Evolutionary conservation across 306 rosid genomes (phyloP), one percentile per base, ranked within the genome.

Genomic region (Trifolium repens): DNA sequence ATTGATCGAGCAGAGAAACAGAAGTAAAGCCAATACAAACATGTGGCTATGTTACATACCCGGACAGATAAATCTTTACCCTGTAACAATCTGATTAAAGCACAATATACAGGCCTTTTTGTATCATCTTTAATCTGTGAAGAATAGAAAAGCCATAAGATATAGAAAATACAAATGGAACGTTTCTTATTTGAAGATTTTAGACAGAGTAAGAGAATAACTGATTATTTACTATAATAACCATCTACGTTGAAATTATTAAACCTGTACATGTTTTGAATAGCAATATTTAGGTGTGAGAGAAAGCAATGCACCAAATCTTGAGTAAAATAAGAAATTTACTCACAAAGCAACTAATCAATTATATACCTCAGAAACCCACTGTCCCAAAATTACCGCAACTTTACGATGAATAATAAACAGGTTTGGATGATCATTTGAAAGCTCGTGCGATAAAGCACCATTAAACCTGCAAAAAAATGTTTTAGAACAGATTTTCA

Each of bases 341-440:
- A 72, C 49, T 64, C 17, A 77, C 30, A 67, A 62, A 27, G 66
- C 44, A 53, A 77, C 70, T 39, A 58, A 68, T 27, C 78, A 46
- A 75, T 69, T 59, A 64, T 19, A 71, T 90, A 94, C 98, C 97
- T 94, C 98, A 78, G 98, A 94, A 64, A 94, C 98, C 98, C 98
- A 94, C 76, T 94, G 98, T 63, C 98, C 98, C 87, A 94, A 81
- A 67, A 94, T 85, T 60, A 94, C 75, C 53, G 96, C 98, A 80
- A 94, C 94, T 88, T 89, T 94, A 68, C 97, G 96, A 74, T 87
- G 96, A 80, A 94, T 90, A 75, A 94, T 86, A 59, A 87, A 89
- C 89, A 86, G 69, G 82, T 87, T 91, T 79, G 96, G 91, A 87
- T 94, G 97, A 47, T 91, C 94, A 85, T 87, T 91, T 77, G 98